Conservation (phyloP, 805 yeast species). For the Teunomyces funiuensis region DNA sequence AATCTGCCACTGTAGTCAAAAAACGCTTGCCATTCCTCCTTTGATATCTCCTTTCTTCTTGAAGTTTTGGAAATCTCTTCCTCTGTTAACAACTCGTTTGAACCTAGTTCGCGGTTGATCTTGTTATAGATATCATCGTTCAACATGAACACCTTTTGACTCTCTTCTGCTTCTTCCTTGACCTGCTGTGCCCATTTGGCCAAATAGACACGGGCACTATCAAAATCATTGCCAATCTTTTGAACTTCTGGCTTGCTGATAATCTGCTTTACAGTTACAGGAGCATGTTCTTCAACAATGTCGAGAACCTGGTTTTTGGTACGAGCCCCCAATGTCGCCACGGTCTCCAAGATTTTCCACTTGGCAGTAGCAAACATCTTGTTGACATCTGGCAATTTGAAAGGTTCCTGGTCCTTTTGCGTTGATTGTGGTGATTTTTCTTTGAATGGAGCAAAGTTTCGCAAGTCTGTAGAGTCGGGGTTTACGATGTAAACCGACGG, state of each 20-base stretch:
- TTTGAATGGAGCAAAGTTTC: conserved; percentile 50
- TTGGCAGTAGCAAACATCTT: conserved; percentile 65
- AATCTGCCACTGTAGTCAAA: conserved; percentile 81
- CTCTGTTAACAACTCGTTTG: conserved; percentile 54
- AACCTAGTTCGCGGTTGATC: conserved; percentile 61
- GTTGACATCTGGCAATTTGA: conserved; percentile 38
- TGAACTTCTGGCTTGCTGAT: conserved; percentile 78
- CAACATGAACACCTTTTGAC: conserved; percentile 50
- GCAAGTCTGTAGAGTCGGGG: conserved; percentile 67
- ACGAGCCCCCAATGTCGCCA: conserved; percentile 69
- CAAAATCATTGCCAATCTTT: conserved; percentile 84
- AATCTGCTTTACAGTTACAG: conserved; percentile 56
- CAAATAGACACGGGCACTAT: conserved; percentile 83
- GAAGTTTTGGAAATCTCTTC: conserved; percentile 61
- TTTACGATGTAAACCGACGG: conserved; percentile 72
- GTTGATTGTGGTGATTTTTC: conserved; percentile 9
- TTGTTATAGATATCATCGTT: conserved; percentile 60
- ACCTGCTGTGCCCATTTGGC: conserved; percentile 97
- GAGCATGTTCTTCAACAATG: conserved; percentile 63
- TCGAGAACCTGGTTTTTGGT: conserved; percentile 56
- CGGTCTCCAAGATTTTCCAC: conserved; percentile 82
- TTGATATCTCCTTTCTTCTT: conserved; percentile 64
- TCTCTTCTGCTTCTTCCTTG: conserved; percentile 80
- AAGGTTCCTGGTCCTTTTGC: conserved; percentile 16
- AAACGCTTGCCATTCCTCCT: conserved; percentile 78